phyloP scores from a whole-genome alignment of 1,284 basidiomycete genomes.

The Calocybe gambosa region DNA sequence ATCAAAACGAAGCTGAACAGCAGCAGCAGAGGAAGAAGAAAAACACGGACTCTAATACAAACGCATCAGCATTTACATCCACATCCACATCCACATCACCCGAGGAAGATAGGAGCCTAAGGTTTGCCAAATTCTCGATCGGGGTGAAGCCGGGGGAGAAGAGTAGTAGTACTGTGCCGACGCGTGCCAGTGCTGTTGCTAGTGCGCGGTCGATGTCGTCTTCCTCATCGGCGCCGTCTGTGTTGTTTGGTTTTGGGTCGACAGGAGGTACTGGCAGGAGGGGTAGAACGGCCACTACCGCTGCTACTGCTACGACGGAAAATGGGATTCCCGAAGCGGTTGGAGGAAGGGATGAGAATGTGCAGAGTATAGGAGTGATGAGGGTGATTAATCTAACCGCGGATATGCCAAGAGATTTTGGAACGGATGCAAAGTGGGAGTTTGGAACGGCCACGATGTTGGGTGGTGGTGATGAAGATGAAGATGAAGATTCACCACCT shows the following conservation, averaged over 20 bases:
- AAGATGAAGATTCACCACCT: background rate
- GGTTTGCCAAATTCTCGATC: conserved; percentile 36
- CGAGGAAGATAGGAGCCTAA: conserved; percentile 21
- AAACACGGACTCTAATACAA: too few species aligned
- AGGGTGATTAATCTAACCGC: conserved; percentile 33
- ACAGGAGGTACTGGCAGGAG: too few species aligned
- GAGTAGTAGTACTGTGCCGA: too few species aligned
- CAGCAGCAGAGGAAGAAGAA: conserved; percentile 12
- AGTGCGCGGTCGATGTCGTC: conserved; percentile 21
- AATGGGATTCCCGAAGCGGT: conserved; percentile 11
- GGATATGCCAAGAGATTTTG: conserved; percentile 1
- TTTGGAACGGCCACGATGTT: conserved; percentile 43
- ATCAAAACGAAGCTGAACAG: too few species aligned
- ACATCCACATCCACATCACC: background rate
- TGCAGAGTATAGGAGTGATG: conserved; percentile 1
- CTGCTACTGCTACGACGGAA: conserved; percentile 2
- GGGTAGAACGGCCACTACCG: conserved; percentile 6
- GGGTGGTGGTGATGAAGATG: background rate
- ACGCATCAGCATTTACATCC: too few species aligned
- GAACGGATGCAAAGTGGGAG: conserved; percentile 46
- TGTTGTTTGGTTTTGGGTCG: background rate
- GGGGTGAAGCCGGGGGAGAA: conserved; percentile 39
- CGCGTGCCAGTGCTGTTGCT: too few species aligned
- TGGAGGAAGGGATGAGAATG: conserved; percentile 5
- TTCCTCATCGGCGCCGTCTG: conserved; percentile 1